Evolutionary conservation across 805 yeast genomes (phyloP).

Genomic region (Brettanomyces custersianus): DNA sequence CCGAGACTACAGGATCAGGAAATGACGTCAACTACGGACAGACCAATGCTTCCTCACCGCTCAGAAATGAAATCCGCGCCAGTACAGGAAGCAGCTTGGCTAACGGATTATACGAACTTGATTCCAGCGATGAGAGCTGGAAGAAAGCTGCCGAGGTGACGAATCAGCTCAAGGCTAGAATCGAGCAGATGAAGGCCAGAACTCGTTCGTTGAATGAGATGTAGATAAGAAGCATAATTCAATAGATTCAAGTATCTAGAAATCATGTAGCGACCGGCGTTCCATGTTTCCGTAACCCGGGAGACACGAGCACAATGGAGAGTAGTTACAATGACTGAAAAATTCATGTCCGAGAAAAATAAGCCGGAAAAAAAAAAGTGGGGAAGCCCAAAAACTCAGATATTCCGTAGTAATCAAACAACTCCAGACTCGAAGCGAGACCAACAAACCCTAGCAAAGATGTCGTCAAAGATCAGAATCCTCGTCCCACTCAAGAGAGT

Average conservation of each 20-base stretch:
- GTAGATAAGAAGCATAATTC: slow-evolving; percentile 4
- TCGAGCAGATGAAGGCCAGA: slow-evolving; percentile 80
- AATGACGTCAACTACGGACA: neutral
- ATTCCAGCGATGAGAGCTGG: slow-evolving; percentile 65
- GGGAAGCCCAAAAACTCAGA: neutral
- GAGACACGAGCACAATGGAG: too few species aligned
- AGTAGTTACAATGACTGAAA: too few species aligned
- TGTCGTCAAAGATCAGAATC: slow-evolving; percentile 51
- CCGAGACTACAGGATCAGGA: neutral
- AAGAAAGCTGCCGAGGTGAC: slow-evolving; percentile 86
- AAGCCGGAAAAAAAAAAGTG: neutral
- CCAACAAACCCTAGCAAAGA: too few species aligned
- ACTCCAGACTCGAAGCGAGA: too few species aligned
- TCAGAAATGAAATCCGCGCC: neutral
- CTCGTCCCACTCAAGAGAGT: slow-evolving; percentile 94
- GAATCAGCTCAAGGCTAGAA: slow-evolving; percentile 73
- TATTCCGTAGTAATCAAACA: neutral
- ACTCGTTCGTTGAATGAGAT: slow-evolving; percentile 19
- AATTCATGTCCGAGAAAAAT: neutral
- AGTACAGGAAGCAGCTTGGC: slow-evolving; percentile 5
- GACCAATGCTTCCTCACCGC: too few species aligned
- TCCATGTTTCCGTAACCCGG: too few species aligned
- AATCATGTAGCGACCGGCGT: too few species aligned
- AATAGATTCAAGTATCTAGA: too few species aligned
- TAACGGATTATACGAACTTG: slow-evolving; percentile 26